phyloP scores from a whole-genome alignment of 345 rosid species.

The Hypericum androsaemum region DNA sequence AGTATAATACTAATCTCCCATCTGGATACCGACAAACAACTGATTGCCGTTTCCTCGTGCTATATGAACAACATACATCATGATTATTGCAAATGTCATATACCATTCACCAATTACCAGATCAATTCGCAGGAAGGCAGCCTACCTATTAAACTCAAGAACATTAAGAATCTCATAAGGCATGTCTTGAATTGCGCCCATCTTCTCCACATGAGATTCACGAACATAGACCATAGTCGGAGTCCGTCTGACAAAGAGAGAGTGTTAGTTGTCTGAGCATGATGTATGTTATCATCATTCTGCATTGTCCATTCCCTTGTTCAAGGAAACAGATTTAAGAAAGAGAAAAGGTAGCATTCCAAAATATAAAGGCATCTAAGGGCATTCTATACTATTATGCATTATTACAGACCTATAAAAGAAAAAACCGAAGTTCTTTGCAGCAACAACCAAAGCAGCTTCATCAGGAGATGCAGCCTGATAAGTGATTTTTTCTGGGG shows the following conservation, averaged over 20 bases:
- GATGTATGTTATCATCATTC: constrained; percentile 13
- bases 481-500: constrained; percentile 83
- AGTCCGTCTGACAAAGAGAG: constrained; percentile 59
- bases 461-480: constrained; percentile 99
- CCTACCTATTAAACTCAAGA: constrained; percentile 96
- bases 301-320: too few relatives aligned
- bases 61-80: constrained; percentile 28
- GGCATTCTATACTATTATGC: background rate
- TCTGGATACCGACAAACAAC: constrained; percentile 94
- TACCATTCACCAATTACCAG: constrained; percentile 10
- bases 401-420: constrained; percentile 54
- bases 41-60: constrained; percentile 99
- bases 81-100: constrained; percentile 5
- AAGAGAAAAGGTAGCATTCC: too few relatives aligned
- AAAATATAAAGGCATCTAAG: background rate
- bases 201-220: constrained; percentile 94
- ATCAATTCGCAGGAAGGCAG: constrained; percentile 3
- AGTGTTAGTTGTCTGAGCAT: background rate
- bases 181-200: constrained; percentile 80
- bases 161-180: constrained; percentile 92
- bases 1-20: constrained; percentile 93
- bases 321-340: too few relatives aligned
- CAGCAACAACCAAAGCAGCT: constrained; percentile 93
- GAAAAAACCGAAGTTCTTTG: constrained; percentile 98
- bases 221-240: constrained; percentile 89